Base-by-base conservation (phyloP, 176 grass and related monocot genomes). In the Eremochloa ophiuroides region DNA sequence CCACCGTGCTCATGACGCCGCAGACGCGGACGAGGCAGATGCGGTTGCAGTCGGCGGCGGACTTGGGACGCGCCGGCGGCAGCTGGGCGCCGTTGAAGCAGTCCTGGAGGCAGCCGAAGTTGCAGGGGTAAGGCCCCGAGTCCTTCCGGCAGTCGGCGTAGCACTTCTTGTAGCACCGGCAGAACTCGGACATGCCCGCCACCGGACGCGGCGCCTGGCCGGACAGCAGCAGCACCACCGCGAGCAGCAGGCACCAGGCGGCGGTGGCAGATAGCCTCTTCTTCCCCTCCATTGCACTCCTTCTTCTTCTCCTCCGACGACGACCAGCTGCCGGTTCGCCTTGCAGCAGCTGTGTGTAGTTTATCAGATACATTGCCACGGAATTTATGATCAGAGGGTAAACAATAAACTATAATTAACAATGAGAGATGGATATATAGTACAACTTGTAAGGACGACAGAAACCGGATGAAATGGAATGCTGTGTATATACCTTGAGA, bases 131-230 rank as follows among this genome's bases (percentile, higher is more conserved):
- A 4, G 55, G 22, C 0, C 53, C 53, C 5, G 7, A 7, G 41
- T 2, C 2, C 2, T 58, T 37, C 41, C 79, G 35, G 41, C 80
- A 82, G 0, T 11, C 64, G 2, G 27, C 18, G 27, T 82, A 82
- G 67, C 80, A 82, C 4, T 23, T 0, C 3, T 4, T 0, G 58
- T 38, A 82, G 58, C 78, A 81, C 1, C 8, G 4, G 58, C 80
- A 82, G 41, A 82, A 82, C 69, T 62, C 20, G 41, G 69, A 48
- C 15, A 20, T 38, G 69, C 69, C 80, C 16, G 30, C 22, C 18
- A 10, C 79, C 37, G 41, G 60, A 28, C 4, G 75, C 58, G 1
- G 38, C 30, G 2, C 50, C 41, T 43, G 39, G 41, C 65, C 17
- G 10, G 48, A 16, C 67, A 80, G 48, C 47, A 4, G 4, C 1